phyloP scores from a whole-genome alignment of 352 stramenopile genomes.

The Pythium plurisporium region DNA sequence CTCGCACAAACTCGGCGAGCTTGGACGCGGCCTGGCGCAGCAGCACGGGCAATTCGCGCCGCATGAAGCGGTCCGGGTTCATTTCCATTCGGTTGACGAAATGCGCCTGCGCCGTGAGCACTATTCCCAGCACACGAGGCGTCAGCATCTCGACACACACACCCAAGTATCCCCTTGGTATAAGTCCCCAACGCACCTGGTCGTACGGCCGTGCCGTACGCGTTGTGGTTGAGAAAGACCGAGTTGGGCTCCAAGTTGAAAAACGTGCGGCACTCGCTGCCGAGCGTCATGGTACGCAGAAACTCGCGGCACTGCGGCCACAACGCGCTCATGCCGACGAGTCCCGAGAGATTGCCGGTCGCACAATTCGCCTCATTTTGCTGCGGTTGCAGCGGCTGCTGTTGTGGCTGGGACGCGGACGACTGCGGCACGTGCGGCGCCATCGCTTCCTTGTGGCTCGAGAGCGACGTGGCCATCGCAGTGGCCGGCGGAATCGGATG shows the following conservation, averaged over 20 bases:
- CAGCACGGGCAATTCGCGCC: slow-evolving; percentile 51
- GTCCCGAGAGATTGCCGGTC: slow-evolving; percentile 9
- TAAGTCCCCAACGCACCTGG: slow-evolving; percentile 40
- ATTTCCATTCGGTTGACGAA: slow-evolving; percentile 88
- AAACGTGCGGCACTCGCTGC: slow-evolving; percentile 59
- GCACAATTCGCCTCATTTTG: slow-evolving; percentile 3
- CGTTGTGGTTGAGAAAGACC: slow-evolving; percentile 82
- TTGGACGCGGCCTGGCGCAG: slow-evolving; percentile 60
- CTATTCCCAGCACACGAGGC: slow-evolving; percentile 3
- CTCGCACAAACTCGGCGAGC: slow-evolving; percentile 62
- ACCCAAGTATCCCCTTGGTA: too few species aligned
- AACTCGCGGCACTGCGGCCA: slow-evolving; percentile 59
- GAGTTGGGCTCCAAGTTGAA: slow-evolving; percentile 80
- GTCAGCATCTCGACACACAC: too few species aligned
- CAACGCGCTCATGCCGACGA: slow-evolving; percentile 62
- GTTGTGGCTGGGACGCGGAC: slow-evolving; percentile 18
- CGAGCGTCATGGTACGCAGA: slow-evolving; percentile 56
- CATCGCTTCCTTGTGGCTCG: slow-evolving; percentile 8
- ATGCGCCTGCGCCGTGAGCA: slow-evolving; percentile 78
- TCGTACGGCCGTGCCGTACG: slow-evolving; percentile 69
- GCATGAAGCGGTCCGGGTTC: slow-evolving; percentile 83
- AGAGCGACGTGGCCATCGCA: slow-evolving; percentile 19
- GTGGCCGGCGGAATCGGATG: slow-evolving; percentile 16
- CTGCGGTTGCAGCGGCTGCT: slow-evolving; percentile 22
- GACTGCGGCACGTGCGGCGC: slow-evolving; percentile 1